These are phyloP conservation scores for Basidiobolus meristosporus DNA, from an alignment of 371 early-diverging fungal genomes.

Conservation along the genomic window DNA sequence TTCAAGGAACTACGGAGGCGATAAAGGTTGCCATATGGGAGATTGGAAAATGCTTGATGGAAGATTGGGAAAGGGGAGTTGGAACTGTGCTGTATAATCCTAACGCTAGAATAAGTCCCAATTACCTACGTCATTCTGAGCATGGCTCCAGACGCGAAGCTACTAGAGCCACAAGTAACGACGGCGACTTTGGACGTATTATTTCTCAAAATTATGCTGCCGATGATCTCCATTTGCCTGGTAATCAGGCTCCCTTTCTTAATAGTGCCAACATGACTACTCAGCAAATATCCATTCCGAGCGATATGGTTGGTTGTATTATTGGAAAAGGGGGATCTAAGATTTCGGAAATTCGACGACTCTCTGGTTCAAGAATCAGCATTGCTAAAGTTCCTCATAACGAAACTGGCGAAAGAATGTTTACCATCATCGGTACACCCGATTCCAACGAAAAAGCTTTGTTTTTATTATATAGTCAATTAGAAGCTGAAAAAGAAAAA, in stretches of 20 bases:
- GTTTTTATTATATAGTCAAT: conserved; percentile 65
- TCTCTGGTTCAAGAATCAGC: conserved; percentile 68
- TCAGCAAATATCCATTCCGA: conserved; percentile 75
- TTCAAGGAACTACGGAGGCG: conserved; percentile 48
- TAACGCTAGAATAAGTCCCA: conserved; percentile 5
- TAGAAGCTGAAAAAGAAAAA: conserved; percentile 72
- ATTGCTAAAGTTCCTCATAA: conserved; percentile 64
- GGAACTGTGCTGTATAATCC: conserved; percentile 52
- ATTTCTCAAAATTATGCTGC: conserved; percentile 2
- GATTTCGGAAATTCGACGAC: conserved; percentile 77
- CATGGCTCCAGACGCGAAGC: not conserved
- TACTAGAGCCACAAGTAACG: too few species aligned
- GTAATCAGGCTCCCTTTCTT: conserved; percentile 9
- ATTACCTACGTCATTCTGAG: too few species aligned
- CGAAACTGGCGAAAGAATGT: conserved; percentile 60
- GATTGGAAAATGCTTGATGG: conserved; percentile 45
- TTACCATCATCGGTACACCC: conserved; percentile 72
- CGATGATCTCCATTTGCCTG: conserved; percentile 9
- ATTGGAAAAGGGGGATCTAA: conserved; percentile 80
- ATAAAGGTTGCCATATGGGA: conserved; percentile 58
- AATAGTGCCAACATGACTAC: conserved; percentile 32
- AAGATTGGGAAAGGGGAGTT: conserved; percentile 44
- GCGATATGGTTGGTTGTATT: conserved; percentile 85
- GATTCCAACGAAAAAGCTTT: conserved; percentile 78
- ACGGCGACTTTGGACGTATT: too few species aligned